Conservation (phyloP, 2,329 filamentous ascomycete genomes). For the Biscogniauxia mediterranea region DNA sequence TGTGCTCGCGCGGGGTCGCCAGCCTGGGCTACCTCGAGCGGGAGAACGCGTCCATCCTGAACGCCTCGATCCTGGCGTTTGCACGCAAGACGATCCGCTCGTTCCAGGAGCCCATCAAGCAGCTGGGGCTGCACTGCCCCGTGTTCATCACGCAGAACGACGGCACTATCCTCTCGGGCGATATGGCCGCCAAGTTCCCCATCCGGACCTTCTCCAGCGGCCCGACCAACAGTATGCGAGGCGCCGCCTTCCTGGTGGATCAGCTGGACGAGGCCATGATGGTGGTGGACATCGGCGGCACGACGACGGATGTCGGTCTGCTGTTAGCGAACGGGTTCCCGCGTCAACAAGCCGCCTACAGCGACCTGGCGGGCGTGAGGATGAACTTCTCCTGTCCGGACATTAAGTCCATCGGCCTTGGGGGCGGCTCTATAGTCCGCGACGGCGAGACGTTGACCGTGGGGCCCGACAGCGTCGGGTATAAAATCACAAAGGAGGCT, state of each 20-base stretch:
- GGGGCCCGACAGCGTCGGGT: conserved; percentile 62
- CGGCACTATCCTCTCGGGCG: conserved; percentile 56
- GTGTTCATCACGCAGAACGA: conserved; percentile 65
- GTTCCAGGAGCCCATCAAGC: conserved; percentile 51
- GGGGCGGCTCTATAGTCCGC: conserved; percentile 57
- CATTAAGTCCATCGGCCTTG: conserved; percentile 58
- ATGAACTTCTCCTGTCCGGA: conserved; percentile 60
- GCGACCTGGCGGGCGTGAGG: conserved; percentile 59
- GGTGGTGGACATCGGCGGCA: conserved; percentile 67
- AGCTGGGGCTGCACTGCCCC: conserved; percentile 50
- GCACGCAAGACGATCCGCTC: conserved; percentile 55
- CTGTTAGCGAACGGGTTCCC: conserved; percentile 62
- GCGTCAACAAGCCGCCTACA: conserved; percentile 60
- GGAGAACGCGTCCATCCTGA: conserved; percentile 64
- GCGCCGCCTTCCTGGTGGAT: conserved; percentile 56
- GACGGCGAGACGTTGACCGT: conserved; percentile 41
- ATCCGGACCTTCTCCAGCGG: conserved; percentile 63
- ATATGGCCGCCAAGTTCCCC: conserved; percentile 53
- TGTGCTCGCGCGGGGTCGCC: conserved; percentile 51
- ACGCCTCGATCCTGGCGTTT: conserved; percentile 59
- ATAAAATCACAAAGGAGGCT: conserved; percentile 53
- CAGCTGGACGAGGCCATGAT: conserved; percentile 42
- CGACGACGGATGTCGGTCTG: conserved; percentile 63
- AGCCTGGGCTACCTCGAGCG: conserved; percentile 57
- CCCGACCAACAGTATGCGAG: conserved; percentile 62